Evolutionary conservation across 1,139 yeast species (phyloP).

Genomic region (Taiozyma sp.): DNA sequence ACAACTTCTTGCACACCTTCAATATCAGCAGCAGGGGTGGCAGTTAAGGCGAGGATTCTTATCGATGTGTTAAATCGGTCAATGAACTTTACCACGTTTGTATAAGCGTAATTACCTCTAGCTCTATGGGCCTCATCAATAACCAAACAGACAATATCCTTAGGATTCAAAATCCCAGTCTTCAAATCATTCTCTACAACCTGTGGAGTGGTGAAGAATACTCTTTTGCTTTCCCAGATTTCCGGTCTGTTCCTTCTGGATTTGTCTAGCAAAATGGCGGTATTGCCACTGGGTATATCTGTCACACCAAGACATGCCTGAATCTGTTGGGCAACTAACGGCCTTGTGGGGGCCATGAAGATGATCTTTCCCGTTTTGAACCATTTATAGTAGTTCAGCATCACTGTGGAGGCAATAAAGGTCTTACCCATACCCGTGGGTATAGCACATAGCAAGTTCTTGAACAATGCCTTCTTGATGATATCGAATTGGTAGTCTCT

Average conservation of each 20-base stretch:
- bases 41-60: slow-evolving; percentile 83
- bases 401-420: slow-evolving; percentile 90
- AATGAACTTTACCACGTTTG: slow-evolving; percentile 69
- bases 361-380: slow-evolving; percentile 68
- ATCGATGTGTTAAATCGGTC: slow-evolving; percentile 60
- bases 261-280: slow-evolving; percentile 80
- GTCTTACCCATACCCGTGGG: slow-evolving; percentile 99
- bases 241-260: slow-evolving; percentile 58
- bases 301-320: slow-evolving; percentile 89
- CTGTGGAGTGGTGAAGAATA: slow-evolving; percentile 95
- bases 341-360: slow-evolving; percentile 96
- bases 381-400: slow-evolving; percentile 90
- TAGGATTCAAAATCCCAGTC: slow-evolving; percentile 73
- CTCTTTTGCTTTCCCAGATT: slow-evolving; percentile 72
- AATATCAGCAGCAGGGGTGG: slow-evolving; percentile 88
- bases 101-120: slow-evolving; percentile 85
- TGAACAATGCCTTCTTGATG: slow-evolving; percentile 64
- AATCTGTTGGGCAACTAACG: slow-evolving; percentile 96
- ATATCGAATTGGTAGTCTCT: slow-evolving; percentile 89
- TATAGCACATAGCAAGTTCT: slow-evolving; percentile 79
- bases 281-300: slow-evolving; percentile 71
- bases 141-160: slow-evolving; percentile 67
- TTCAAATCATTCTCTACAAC: slow-evolving; percentile 88
- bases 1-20: slow-evolving; percentile 88
- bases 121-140: slow-evolving; percentile 97